Evolutionary conservation across 495 filamentous ascomycete genomes (phyloP), one percentile per base, ranked within the genome.

Genomic region (Neurospora discreta): DNA sequence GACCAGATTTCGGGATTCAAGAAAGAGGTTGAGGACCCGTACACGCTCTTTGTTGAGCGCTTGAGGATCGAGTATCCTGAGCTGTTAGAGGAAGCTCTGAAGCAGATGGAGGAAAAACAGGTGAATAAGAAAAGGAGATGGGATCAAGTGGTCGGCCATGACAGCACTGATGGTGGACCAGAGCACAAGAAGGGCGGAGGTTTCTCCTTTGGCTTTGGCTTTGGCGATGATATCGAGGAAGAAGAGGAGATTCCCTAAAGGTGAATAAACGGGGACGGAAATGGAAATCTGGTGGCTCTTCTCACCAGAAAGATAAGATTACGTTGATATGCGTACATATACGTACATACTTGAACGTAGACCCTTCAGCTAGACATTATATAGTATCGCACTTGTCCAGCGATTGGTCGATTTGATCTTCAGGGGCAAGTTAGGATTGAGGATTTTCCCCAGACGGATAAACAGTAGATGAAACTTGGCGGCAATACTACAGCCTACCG

Each of bases 1-100:
- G 90, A 93, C 39, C 93, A 96, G 73, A 89, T 97, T 10, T 94
- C 92, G 33, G 95, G 95, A 0, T 99, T 99, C 77, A 85, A 87
- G 46, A 88, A 88, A 42, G 87, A 91, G 42, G 86, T 97, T 0
- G 79, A 82, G 3, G 89, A 95, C 79, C 90, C 95, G 0, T 95
- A 91, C 76, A 84, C 85, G 18, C 82, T 90, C 8, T 97, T 98
- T 79, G 84, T 92, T n/a, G 82, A 87, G 60, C 86, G 88, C 58
- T 86, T 99, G 84, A 79, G 81, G 43, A 83, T 87, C 69, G 73
- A 82, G 20, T 85, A 92, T 75, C 90, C 93, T 3, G 85, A 89
- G 0, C 78, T 94, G 18, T 81, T 98, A 8, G 81, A 89, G 40
- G 82, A 89, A 42, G 91, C 88, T 15, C 77, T 91, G 16, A 81